Conservation (phyloP, 2,329 filamentous ascomycete species). For the Sporothrix euskadiensis region DNA sequence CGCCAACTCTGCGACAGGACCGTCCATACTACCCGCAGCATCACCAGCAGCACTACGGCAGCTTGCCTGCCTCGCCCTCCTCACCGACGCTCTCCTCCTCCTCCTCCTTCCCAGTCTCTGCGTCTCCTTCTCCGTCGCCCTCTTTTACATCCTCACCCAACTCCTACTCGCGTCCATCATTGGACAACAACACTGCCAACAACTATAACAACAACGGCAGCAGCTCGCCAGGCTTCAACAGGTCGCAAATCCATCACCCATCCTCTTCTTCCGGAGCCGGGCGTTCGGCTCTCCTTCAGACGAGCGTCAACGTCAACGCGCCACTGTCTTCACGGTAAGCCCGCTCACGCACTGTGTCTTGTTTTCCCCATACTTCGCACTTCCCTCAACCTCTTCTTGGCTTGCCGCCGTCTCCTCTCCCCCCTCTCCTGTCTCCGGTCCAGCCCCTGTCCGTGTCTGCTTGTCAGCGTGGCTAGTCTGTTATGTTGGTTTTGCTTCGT, state of each 20-base stretch:
- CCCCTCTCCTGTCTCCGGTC: slow-evolving; percentile 10
- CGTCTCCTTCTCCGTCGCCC: slow-evolving; percentile 19
- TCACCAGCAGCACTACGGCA: slow-evolving; percentile 23
- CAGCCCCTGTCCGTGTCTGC: slow-evolving; percentile 26
- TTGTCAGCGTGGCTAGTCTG: slow-evolving; percentile 3
- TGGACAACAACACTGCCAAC: slow-evolving; percentile 2
- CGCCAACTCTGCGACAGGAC: slow-evolving; percentile 9
- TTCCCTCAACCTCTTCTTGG: background rate
- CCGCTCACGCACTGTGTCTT: background rate
- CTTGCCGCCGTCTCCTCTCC: background rate
- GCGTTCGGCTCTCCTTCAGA: slow-evolving; percentile 29
- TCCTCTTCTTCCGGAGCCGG: slow-evolving; percentile 27
- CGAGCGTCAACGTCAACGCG: slow-evolving; percentile 24
- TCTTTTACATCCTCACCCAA: slow-evolving; percentile 21
- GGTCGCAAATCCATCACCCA: background rate
- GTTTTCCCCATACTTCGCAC: background rate
- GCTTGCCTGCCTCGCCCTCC: slow-evolving; percentile 31
- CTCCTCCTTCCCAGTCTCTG: slow-evolving; percentile 9
- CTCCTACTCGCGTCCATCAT: slow-evolving; percentile 25
- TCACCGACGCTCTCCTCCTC: slow-evolving; percentile 31
- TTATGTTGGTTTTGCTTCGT: slow-evolving; percentile 14
- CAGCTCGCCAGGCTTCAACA: slow-evolving; percentile 8
- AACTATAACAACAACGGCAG: background rate
- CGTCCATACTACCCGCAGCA: slow-evolving; percentile 20
- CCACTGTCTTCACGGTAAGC: slow-evolving; percentile 34